These are phyloP conservation scores for Backusella parvicylindrica DNA, from an alignment of 192 early-diverging fungal genomes.

Conservation along the genomic window DNA sequence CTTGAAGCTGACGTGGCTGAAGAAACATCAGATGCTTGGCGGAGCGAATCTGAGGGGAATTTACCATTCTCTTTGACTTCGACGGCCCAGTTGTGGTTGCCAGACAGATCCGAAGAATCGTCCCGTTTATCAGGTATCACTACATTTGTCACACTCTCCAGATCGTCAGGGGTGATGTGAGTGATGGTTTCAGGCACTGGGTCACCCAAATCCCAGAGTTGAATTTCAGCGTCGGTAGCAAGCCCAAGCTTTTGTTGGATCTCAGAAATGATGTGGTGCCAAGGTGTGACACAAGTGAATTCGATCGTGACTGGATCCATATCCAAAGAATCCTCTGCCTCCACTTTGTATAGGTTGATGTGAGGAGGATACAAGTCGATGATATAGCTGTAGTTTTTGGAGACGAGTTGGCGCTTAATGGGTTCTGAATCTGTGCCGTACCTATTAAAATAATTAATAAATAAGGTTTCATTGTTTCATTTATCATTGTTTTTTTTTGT, in stretches of 20 bases:
- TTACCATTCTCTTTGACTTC: background rate
- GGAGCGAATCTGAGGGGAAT: background rate
- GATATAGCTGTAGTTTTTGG: conserved; percentile 9
- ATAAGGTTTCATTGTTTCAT: conserved; percentile 10
- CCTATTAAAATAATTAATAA: conserved; percentile 30
- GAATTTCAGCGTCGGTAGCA: background rate
- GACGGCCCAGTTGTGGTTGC: background rate
- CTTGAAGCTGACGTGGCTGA: conserved; percentile 19
- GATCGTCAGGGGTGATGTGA: too few relatives aligned
- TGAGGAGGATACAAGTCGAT: conserved; percentile 40
- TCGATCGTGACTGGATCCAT: conserved; percentile 7
- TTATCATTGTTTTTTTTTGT: background rate
- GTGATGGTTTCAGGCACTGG: too few relatives aligned
- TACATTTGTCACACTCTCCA: background rate
- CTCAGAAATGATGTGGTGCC: background rate
- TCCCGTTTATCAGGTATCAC: background rate
- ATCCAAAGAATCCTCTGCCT: conserved; percentile 5
- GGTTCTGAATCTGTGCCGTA: conserved; percentile 39
- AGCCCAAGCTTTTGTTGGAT: background rate
- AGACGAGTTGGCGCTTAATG: conserved; percentile 32
- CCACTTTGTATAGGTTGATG: conserved; percentile 34
- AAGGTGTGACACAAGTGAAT: background rate
- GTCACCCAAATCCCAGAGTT: background rate
- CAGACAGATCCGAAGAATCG: too few relatives aligned
- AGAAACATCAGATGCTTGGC: background rate